Evolutionary conservation across 192 early-diverging fungal species (phyloP).

Genomic region (Coemansia sp.): DNA sequence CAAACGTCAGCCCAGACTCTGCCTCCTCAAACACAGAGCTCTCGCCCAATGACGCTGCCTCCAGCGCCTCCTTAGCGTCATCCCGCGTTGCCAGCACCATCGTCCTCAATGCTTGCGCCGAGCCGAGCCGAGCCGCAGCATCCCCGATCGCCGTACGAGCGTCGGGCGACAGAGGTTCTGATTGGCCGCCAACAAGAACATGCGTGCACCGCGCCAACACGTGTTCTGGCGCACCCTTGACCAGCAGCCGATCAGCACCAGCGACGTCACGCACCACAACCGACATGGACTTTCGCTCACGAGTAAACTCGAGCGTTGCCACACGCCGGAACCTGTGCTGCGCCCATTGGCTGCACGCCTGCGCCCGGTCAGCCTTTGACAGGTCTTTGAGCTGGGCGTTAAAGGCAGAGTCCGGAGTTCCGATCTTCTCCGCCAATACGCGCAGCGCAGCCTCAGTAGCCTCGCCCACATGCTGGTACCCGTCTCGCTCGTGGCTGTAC

Average conservation of each 20-base stretch:
- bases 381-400: conserved; percentile 59
- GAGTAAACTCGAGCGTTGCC: conserved; percentile 86
- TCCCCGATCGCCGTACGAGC: conserved; percentile 61
- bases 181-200: conserved; percentile 27
- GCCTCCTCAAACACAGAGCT: conserved; percentile 57
- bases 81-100: conserved; percentile 89
- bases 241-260: conserved; percentile 56
- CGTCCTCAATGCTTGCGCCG: conserved; percentile 76
- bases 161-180: conserved; percentile 62
- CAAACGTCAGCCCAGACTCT: conserved; percentile 87
- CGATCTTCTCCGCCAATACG: conserved; percentile 91
- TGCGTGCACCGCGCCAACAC: conserved; percentile 82
- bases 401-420: conserved; percentile 65
- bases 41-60: conserved; percentile 45
- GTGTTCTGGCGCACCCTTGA: conserved; percentile 95
- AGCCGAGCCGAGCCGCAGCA: conserved; percentile 72
- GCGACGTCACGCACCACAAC: conserved; percentile 61
- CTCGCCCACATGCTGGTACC: conserved; percentile 84
- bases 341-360: conserved; percentile 73
- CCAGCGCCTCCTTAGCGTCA: conserved; percentile 46
- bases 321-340: conserved; percentile 58
- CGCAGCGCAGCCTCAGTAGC: conserved; percentile 97
- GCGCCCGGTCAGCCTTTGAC: conserved; percentile 58
- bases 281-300: conserved; percentile 98
- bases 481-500: conserved; percentile 68